phyloP scores from a whole-genome alignment of 2,329 filamentous ascomycete genomes.

The Trichoderma atrobrunneum region DNA sequence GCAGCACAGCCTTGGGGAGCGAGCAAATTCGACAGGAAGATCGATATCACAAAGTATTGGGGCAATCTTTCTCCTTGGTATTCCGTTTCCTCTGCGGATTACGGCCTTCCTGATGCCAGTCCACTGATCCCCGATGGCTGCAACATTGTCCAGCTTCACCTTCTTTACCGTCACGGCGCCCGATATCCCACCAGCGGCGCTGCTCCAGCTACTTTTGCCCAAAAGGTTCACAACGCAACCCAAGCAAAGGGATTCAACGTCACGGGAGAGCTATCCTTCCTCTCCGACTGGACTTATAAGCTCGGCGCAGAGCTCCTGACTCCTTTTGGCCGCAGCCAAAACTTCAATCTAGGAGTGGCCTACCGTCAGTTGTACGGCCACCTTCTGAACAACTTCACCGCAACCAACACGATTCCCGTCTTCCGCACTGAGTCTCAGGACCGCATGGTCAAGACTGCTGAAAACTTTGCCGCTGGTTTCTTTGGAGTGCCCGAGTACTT shows the following conservation, averaged over 20 bases:
- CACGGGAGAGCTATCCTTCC: not conserved
- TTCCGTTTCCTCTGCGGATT: not conserved
- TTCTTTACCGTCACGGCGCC: not conserved
- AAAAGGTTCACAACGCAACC: not conserved
- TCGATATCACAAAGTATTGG: not conserved
- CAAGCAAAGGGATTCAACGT: not conserved
- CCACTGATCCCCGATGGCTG: not conserved
- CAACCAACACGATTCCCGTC: not conserved
- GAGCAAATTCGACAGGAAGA: not conserved
- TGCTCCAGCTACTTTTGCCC: conserved; percentile 3
- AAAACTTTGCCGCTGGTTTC: not conserved
- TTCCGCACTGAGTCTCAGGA: conserved; percentile 4
- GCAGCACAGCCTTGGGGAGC: not conserved
- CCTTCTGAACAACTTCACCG: not conserved
- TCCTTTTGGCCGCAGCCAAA: conserved; percentile 7
- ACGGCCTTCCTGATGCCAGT: not conserved
- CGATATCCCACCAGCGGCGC: conserved; percentile 9
- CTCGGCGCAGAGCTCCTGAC: conserved; percentile 7
- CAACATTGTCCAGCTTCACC: not conserved
- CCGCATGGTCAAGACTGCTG: not conserved
- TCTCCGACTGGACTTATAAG: not conserved
- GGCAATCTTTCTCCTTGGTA: not conserved
- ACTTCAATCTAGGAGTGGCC: conserved; percentile 9
- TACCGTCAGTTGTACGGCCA: not conserved
- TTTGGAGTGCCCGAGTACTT: not conserved